Base-by-base conservation (phyloP, 257 asterid genomes). In the Capsicum baccatum region DNA sequence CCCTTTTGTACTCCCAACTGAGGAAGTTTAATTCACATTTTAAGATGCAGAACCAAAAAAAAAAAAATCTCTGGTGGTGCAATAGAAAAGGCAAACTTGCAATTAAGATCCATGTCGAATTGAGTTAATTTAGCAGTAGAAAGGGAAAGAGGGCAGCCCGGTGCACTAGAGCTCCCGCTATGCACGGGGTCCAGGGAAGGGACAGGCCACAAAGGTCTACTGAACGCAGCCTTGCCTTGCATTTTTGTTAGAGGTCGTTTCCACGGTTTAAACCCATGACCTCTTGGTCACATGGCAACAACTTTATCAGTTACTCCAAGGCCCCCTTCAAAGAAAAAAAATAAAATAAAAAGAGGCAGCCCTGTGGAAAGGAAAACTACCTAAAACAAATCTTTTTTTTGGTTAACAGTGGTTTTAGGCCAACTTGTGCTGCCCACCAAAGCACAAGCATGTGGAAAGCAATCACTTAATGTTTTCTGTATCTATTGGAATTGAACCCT, bases 1-100 rank as follows among this genome's bases (percentile, higher is more conserved):
- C 57, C 58, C 79, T 71, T 47, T 47, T 10, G 58, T n/a, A 70
- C n/a, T 71, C 58, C 17, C 79, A 71, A 50, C 58, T 71, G 58
- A 71, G 56, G 39, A 50, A 47, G 57, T 71, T 44, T 10, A 17
- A 71, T 19, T 44, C 79, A 71, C 17, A 71, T 17, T 71, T 71
- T 47, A 57, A 71, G 57, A 15, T 44, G 17, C 58, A n/a, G 74
- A 12, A 66, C 39, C 79, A n/a, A 71, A 71, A 33, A 71, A 37
- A 70, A 13, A 47, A 14, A 5, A 71, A n/a, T 47, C 79, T 71
- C 58, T 47, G 17, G 5, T 71, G 79, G 79, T 47, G 58, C 39
- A 71, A 37, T 71, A n/a, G 79, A 47, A n/a, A 37, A 47, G 79
- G 39, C n/a, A 7, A 74, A 26, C 12, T 74, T n/a, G 60, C 44